Percentiles rank a stretch among this genome's conserved stretches.
Conservation (phyloP, 768 basidiomycete species). For the Termitomyces bulborhizus region DNA sequence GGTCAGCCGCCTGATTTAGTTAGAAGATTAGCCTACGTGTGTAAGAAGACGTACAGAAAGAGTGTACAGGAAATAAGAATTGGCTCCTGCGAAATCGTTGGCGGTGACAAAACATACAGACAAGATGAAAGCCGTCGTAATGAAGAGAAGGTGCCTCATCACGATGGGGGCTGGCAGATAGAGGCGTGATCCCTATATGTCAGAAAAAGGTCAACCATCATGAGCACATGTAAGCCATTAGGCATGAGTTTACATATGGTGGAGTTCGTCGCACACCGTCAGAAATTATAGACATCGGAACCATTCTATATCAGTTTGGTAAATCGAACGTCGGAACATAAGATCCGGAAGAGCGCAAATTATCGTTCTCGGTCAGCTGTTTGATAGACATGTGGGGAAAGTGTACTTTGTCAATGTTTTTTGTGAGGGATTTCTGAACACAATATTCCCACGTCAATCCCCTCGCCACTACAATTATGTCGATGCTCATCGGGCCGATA, state of each 20-base stretch:
- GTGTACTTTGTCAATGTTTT: no score
- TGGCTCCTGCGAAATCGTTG: conserved; percentile 22
- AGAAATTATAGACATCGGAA: no score
- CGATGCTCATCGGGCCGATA: conserved; percentile 57
- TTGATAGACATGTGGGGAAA: background rate
- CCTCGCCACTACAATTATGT: conserved; percentile 31
- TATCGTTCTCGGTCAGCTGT: background rate
- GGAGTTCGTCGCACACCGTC: background rate
- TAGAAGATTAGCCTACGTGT: background rate
- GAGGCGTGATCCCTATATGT: background rate
- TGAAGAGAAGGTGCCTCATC: conserved; percentile 7
- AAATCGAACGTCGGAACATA: background rate
- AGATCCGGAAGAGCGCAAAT: background rate
- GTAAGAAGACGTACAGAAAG: conserved; percentile 13
- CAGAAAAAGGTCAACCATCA: background rate
- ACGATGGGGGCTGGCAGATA: background rate
- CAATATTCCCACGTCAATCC: conserved; percentile 5
- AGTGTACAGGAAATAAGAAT: conserved; percentile 19
- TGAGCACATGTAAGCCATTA: background rate
- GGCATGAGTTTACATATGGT: background rate
- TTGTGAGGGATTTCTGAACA: no score
- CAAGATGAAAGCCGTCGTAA: conserved; percentile 1
- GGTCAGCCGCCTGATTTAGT: conserved; percentile 2
- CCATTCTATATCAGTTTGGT: no score
- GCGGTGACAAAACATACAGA: conserved; percentile 11